phyloP scores from a whole-genome alignment of 1,139 yeast species.

The Zygotorulaspora mrakii region DNA sequence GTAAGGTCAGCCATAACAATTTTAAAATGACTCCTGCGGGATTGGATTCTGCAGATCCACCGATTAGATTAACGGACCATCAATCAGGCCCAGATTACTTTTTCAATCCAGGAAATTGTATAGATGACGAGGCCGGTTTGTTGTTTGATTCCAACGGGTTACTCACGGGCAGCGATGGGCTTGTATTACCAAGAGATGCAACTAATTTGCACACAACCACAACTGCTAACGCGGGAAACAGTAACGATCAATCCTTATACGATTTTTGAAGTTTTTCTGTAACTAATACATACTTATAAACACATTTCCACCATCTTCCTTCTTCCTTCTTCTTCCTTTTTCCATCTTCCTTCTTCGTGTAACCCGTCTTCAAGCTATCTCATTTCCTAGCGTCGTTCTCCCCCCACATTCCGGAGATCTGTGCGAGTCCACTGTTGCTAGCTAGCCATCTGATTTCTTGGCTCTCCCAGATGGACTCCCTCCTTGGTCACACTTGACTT shows the following conservation, averaged over 20 bases:
- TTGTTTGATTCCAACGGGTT: neutral
- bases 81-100: neutral
- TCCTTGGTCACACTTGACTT: too few relatives aligned
- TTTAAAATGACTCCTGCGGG: neutral
- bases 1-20: too few relatives aligned
- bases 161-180: neutral
- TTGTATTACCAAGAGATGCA: slow-evolving; percentile 1
- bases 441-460: too few relatives aligned
- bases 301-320: neutral
- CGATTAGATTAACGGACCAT: neutral
- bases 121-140: slow-evolving; percentile 1
- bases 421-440: too few relatives aligned
- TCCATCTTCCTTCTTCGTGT: too few relatives aligned
- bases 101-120: neutral
- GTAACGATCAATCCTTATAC: slow-evolving; percentile 1
- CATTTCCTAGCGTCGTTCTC: too few relatives aligned
- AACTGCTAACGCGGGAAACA: neutral
- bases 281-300: slow-evolving; percentile 1
- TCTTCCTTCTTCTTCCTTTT: too few relatives aligned
- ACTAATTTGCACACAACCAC: neutral
- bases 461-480: too few relatives aligned
- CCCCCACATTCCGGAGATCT: too few relatives aligned
- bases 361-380: too few relatives aligned
- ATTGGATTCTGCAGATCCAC: neutral
- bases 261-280: slow-evolving; percentile 1